These are phyloP conservation scores for Fusarium staphyleae DNA, from an alignment of 2,329 filamentous ascomycete genomes.

Conservation along the genomic window DNA sequence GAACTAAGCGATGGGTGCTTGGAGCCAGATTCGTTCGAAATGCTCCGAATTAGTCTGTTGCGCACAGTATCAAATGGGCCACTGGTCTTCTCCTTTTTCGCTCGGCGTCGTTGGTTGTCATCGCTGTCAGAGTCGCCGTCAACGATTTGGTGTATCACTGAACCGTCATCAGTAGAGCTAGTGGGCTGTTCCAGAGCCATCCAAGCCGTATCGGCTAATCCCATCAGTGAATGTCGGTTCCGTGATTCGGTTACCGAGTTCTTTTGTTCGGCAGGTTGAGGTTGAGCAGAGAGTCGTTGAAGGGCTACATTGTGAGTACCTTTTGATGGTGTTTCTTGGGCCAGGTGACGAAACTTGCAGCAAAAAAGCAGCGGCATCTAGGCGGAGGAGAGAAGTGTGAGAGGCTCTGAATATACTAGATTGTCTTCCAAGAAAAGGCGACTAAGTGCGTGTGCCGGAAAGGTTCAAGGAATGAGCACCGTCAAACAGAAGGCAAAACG, in stretches of 20 bases:
- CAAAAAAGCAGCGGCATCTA: conserved; percentile 38
- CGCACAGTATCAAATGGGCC: conserved; percentile 55
- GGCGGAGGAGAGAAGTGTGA: background rate
- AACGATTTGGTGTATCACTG: conserved; percentile 39
- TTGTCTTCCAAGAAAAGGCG: conserved; percentile 29
- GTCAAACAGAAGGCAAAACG: conserved; percentile 5
- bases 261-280: background rate
- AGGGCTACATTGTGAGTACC: conserved; percentile 5
- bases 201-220: conserved; percentile 25
- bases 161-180: conserved; percentile 3
- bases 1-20: conserved; percentile 52
- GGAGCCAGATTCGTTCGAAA: conserved; percentile 54
- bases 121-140: conserved; percentile 53
- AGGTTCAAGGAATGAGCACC: conserved; percentile 11
- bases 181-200: conserved; percentile 1
- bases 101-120: conserved; percentile 36
- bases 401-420: background rate
- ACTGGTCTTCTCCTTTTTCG: conserved; percentile 47
- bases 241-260: background rate
- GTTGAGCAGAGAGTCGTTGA: background rate
- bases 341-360: conserved; percentile 25
- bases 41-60: conserved; percentile 53
- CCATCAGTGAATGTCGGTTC: conserved; percentile 13
- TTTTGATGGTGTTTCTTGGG: background rate
- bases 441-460: background rate